These are phyloP conservation scores for Diplocarpon mali DNA, from an alignment of 2,329 filamentous ascomycete species.

Conservation along the genomic window DNA sequence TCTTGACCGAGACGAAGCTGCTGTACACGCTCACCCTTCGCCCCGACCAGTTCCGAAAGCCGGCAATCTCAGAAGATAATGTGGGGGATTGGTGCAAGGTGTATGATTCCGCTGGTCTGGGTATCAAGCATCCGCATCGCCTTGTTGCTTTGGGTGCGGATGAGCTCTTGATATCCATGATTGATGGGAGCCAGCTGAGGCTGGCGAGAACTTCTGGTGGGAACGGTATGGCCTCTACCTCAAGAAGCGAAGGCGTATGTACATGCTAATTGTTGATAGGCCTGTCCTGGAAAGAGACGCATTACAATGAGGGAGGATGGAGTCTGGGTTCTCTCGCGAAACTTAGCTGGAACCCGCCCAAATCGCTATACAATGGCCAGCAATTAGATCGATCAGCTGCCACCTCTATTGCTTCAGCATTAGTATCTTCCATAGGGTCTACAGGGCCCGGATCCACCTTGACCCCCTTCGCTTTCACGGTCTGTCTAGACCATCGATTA, in stretches of 20 bases:
- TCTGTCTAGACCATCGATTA: constrained; percentile 80
- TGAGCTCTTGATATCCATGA: constrained; percentile 69
- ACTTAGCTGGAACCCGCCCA: no score
- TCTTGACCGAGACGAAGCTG: constrained; percentile 66
- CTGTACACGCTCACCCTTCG: constrained; percentile 77
- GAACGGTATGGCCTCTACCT: constrained; percentile 31
- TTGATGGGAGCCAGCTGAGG: constrained; percentile 64
- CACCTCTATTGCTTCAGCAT: constrained; percentile 47
- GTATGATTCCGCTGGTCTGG: constrained; percentile 60
- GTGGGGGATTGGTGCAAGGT: constrained; percentile 68
- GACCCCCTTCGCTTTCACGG: constrained; percentile 54
- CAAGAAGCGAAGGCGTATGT: neutral
- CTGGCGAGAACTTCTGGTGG: constrained; percentile 50
- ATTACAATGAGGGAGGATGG: constrained; percentile 66
- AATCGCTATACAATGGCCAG: constrained; percentile 39
- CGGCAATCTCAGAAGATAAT: constrained; percentile 58
- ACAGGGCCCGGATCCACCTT: constrained; percentile 5
- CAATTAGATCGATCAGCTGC: constrained; percentile 59
- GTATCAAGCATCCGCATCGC: constrained; percentile 69
- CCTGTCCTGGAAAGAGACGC: constrained; percentile 54
- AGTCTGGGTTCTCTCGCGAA: constrained; percentile 36
- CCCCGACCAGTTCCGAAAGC: constrained; percentile 69
- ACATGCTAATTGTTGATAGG: constrained; percentile 16
- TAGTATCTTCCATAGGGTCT: constrained; percentile 25
- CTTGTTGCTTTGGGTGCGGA: constrained; percentile 63